Evolutionary conservation across 192 early-diverging fungal genomes (phyloP).

Genomic region (Coemansia sp.): DNA sequence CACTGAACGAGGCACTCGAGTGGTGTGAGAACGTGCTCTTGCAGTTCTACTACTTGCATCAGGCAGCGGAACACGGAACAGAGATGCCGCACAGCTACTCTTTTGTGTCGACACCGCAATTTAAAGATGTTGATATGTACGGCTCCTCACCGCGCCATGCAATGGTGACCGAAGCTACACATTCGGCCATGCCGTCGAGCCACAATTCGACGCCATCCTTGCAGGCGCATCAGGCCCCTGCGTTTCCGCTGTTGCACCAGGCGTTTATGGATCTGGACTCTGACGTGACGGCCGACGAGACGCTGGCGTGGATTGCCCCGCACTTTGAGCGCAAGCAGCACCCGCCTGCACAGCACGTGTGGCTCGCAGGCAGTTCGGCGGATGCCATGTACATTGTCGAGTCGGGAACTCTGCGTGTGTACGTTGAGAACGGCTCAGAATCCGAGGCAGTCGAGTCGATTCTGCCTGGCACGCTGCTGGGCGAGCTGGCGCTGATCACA

Average conservation of each 20-base stretch:
- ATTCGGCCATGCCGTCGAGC: constrained; percentile 35
- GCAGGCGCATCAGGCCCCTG: constrained; percentile 29
- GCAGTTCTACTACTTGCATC: constrained; percentile 69
- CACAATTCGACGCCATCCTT: constrained; percentile 5
- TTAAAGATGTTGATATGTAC: constrained; percentile 25
- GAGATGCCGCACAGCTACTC: constrained; percentile 33
- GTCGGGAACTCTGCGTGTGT: constrained; percentile 65
- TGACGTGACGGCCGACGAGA: constrained; percentile 51
- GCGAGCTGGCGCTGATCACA: constrained; percentile 82
- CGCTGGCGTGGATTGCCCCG: constrained; percentile 59
- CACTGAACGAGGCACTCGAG: constrained; percentile 86
- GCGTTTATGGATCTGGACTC: constrained; percentile 65
- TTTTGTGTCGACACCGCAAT: constrained; percentile 34
- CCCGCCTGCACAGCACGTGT: constrained; percentile 62
- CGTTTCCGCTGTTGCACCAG: constrained; percentile 59
- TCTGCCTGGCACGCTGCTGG: constrained; percentile 87
- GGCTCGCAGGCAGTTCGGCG: constrained; percentile 60
- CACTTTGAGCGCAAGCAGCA: constrained; percentile 67
- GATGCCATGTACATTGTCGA: constrained; percentile 76
- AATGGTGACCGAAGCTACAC: constrained; percentile 45
- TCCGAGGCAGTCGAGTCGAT: constrained; percentile 71
- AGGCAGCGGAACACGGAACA: constrained; percentile 35
- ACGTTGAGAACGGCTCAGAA: constrained; percentile 41
- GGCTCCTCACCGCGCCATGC: constrained; percentile 43
- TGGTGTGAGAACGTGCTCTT: constrained; percentile 92